phyloP scores from a whole-genome alignment of 2,329 filamentous ascomycete genomes.

The Metarhizium sp. region DNA sequence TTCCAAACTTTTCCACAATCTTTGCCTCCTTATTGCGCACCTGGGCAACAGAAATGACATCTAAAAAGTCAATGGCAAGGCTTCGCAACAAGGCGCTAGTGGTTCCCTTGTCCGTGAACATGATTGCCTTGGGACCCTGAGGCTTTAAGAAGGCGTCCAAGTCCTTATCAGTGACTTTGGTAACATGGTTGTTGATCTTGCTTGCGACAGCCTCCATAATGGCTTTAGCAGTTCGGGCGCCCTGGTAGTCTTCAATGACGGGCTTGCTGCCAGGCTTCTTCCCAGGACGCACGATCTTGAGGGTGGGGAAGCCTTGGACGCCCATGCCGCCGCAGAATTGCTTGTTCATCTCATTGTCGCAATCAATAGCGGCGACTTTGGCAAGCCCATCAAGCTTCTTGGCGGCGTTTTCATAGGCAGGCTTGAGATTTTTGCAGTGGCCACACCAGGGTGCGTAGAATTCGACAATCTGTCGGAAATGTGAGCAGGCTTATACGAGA shows the following conservation, averaged over 20 bases:
- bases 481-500: neutral
- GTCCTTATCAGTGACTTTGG: conserved; percentile 69
- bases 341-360: conserved; percentile 91
- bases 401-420: conserved; percentile 89
- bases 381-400: conserved; percentile 83
- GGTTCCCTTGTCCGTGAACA: conserved; percentile 90
- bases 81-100: conserved; percentile 76
- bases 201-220: conserved; percentile 80
- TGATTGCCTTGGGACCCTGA: conserved; percentile 69
- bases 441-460: conserved; percentile 99
- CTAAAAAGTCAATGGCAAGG: conserved; percentile 84
- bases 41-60: conserved; percentile 69
- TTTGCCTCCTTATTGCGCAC: conserved; percentile 71
- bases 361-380: conserved; percentile 90
- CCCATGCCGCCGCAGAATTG: conserved; percentile 75
- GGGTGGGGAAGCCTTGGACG: conserved; percentile 86
- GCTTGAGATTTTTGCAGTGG: conserved; percentile 93
- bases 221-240: conserved; percentile 69
- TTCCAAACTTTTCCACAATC: conserved; percentile 62
- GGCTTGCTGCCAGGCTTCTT: conserved; percentile 70
- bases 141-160: conserved; percentile 67
- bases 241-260: conserved; percentile 83
- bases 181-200: conserved; percentile 88
- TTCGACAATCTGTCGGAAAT: conserved; percentile 47
- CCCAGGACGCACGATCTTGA: conserved; percentile 84